Conservation (phyloP, 2,329 filamentous ascomycete species). For the Scolecobasidium constrictum region DNA sequence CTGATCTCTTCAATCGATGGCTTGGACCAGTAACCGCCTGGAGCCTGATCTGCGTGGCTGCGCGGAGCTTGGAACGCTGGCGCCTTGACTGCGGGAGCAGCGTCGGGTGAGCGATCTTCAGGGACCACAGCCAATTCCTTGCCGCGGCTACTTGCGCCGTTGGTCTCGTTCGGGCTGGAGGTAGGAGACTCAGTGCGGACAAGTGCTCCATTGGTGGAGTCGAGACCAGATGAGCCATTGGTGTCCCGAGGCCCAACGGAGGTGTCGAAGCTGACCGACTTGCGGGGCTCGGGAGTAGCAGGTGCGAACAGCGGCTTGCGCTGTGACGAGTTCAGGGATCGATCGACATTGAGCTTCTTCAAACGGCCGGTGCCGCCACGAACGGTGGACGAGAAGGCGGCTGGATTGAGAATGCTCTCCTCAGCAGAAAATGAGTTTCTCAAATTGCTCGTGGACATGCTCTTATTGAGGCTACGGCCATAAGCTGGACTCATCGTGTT, state of each 20-base stretch:
- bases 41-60: slow-evolving; percentile 37
- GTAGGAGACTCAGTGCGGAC: slow-evolving; percentile 6
- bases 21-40: slow-evolving; percentile 79
- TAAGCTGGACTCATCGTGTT: slow-evolving; percentile 54
- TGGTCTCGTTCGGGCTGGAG: slow-evolving; percentile 23
- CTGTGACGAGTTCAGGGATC: slow-evolving; percentile 63
- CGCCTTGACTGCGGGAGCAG: slow-evolving; percentile 18
- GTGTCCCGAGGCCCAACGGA: slow-evolving; percentile 19
- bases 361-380: slow-evolving; percentile 56
- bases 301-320: slow-evolving; percentile 48
- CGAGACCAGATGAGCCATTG: slow-evolving; percentile 16
- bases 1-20: slow-evolving; percentile 65
- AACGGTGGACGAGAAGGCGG: slow-evolving; percentile 60
- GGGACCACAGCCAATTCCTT: slow-evolving; percentile 71
- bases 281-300: slow-evolving; percentile 49
- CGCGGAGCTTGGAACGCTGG: not conserved
- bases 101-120: slow-evolving; percentile 48
- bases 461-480: slow-evolving; percentile 68
- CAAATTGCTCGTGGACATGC: slow-evolving; percentile 77
- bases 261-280: slow-evolving; percentile 87
- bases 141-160: slow-evolving; percentile 33
- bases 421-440: slow-evolving; percentile 72
- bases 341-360: slow-evolving; percentile 89
- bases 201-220: slow-evolving; percentile 8
- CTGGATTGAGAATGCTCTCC: slow-evolving; percentile 76